Evolutionary conservation across 2,329 filamentous ascomycete species (phyloP), one percentile per base, ranked within the genome.

Genomic region (Ophiocordyceps camponoti-leonardi): DNA sequence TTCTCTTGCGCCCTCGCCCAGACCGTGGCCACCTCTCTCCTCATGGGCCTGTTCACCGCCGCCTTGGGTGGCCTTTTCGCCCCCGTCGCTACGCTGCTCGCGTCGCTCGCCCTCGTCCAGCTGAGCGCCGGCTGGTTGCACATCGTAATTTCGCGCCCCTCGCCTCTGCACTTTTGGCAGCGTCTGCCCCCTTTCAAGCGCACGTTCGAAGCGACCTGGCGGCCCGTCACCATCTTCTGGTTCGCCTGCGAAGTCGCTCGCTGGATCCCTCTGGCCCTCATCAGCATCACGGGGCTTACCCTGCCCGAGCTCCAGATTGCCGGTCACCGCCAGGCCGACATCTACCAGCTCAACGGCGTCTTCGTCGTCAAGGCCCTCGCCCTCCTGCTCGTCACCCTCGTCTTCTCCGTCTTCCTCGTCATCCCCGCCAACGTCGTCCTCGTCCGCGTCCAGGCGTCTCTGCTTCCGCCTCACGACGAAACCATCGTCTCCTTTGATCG

Each of bases 401-500:
- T 69, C 47, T 58, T 79, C 45, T 67, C 74, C 46, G 62, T 82
- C 41, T 63, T 86, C 46, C 62, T 88, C 48, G 69, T 85, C 50
- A 72, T 95, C 47, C 88, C 90, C 18, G 76, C 85, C 37, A 73
- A 76, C 48, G 83, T 90, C 30, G 75, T 85, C 20, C 76, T 94
- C 48, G 72, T 83, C 52, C 86, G 90, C 50, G 79, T 94, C 33
- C 86, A 94, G 60, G 87, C 88, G 7, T 90, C 85, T 43, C 78
- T 94, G 53, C 77, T 96, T 3, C 77, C 86, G 1, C 81, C 86
- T 48, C 79, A 85, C 18, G 75, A 87, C 52, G 82, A 93, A 64
- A 79, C 85, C 23, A 83, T 95, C 51, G 80, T 96, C 33, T 81
- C 86, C 30, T 94, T 96, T 56, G 90, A 96, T 68, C 83, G 87